phyloP scores from a whole-genome alignment of 495 filamentous ascomycete genomes.

The Neurospora cerealis region DNA sequence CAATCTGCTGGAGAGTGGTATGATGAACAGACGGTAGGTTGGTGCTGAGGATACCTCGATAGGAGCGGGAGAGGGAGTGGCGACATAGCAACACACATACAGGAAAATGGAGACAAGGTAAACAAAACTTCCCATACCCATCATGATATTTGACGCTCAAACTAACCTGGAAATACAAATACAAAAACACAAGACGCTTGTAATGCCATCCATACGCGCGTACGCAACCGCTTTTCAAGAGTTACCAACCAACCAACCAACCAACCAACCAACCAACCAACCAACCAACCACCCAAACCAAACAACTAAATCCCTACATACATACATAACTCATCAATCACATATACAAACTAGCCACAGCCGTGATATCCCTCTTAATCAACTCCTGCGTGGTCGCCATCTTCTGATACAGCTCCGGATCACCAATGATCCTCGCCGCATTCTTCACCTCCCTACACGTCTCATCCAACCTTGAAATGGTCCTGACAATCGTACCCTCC shows the following conservation, averaged over 20 bases:
- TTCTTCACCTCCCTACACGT: constrained; percentile 97
- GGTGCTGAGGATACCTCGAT: neutral
- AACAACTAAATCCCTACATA: neutral
- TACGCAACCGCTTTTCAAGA: neutral
- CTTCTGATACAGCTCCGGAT: constrained; percentile 85
- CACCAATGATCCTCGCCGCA: constrained; percentile 90
- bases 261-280: too few relatives aligned
- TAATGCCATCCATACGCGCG: neutral
- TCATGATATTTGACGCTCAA: neutral
- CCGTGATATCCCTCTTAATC: constrained; percentile 93
- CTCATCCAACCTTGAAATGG: constrained; percentile 88
- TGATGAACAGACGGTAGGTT: neutral
- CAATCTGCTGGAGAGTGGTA: neutral
- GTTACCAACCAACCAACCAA: too few relatives aligned
- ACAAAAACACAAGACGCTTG: neutral
- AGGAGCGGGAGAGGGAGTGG: neutral
- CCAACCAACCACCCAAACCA: neutral
- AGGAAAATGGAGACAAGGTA: neutral
- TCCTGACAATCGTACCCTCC: constrained; percentile 91
- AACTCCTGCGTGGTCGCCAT: constrained; percentile 94
- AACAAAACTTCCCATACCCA: neutral
- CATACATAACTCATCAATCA: constrained; percentile 13
- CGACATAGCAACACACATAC: neutral
- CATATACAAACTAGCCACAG: constrained; percentile 81
- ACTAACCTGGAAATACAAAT: neutral